Evolutionary conservation across 495 filamentous ascomycete species (phyloP), one percentile per base, ranked within the genome.

Genomic region (Aspergillus egyptiacus): DNA sequence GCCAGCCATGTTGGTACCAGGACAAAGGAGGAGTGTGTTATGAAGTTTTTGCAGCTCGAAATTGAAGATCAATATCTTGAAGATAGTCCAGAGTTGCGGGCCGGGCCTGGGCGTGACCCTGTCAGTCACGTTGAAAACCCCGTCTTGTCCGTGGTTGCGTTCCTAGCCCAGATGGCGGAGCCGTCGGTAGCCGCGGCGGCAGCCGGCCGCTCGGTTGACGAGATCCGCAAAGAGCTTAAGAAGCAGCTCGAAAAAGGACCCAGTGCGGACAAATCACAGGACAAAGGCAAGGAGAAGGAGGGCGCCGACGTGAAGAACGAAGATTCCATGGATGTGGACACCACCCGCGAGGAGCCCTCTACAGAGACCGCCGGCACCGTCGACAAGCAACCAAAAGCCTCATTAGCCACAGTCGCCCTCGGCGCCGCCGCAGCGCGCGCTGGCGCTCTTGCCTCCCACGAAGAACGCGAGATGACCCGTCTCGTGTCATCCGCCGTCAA

Each of bases 401-500:
- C 77, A 2, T 64, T 90, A 24, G 76, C 88, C 4, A 90, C 84
- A 22, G 81, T 94, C 41, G 85, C 93, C 5, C 79, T 98, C 24
- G 89, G 87, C 6, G 74, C 88, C 23, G 83, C 90, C 20, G 90
- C 90, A 10, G 89, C 87, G 1, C 86, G 93, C 46, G 82, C 91
- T 17, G 83, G 85, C 10, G 91, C 85, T 5, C 81, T 98, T 23
- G 88, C 89, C 8, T 96, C 93, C 0, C 89, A 96, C 58, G 89
- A 95, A 64, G 93, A 98, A 67, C 89, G 93, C 22, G 87, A 95
- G 63, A 91, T 96, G 85, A 91, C 91, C 23, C 81, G 86, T 13
- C 83, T 96, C 35, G 87, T 96, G 18, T 89, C 87, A 9, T 80
- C 86, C 2, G 74, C 89, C 0, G 85, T 95, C 45, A 95, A 95